Base-by-base conservation (phyloP, 192 early-diverging fungal genomes). In the Gaertneriomyces sp. region DNA sequence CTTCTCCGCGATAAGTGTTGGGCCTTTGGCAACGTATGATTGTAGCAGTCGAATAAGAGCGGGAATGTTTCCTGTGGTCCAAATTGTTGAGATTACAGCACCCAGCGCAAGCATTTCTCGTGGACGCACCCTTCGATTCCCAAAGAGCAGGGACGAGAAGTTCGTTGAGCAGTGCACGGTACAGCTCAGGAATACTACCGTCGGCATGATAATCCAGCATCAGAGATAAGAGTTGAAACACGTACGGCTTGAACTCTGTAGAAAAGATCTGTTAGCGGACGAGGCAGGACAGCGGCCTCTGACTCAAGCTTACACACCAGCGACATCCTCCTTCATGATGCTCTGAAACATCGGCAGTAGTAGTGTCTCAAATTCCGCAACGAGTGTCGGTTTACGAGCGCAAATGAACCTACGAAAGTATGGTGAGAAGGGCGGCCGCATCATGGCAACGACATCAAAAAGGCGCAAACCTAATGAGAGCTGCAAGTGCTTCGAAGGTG, bases 161-260 rank as follows among this genome's bases (percentile, higher is more conserved):
- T 45, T 90, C 88, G 7, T 79, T 79, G 33, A 98, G 63, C 74
- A 98, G 76, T 5, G 59, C 62, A 56, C 85, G 71, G 76, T 98
- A 99, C 1, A 83, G 67, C 3, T 79, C 72, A 6, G 95, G 86
- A 20, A 99, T 78, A 19, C 79, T 75, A 9, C 62, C 74, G 39
- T 76, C 81, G 14, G 76, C 67, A 72, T 98, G 91, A 59, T 88
- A 84, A 9, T 86, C 84, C 41, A 98, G 74, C 44, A 99, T 79
- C 70, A 94, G 93, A 6, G 93, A 83, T 61, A 98, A 74, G 61
- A 99, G 80, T 76, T 99, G 97, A 84, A 99, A 96, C 9, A 93
- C 90, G 75, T 99, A 99, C 12, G 97, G 94, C 73, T 87, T 90
- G 45, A 95, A 97, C 76, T 99, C 97, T 68, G 79, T 72, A 69